Conservation (phyloP, 1,139 yeast genomes). For the Suhomyces chickasaworum region DNA sequence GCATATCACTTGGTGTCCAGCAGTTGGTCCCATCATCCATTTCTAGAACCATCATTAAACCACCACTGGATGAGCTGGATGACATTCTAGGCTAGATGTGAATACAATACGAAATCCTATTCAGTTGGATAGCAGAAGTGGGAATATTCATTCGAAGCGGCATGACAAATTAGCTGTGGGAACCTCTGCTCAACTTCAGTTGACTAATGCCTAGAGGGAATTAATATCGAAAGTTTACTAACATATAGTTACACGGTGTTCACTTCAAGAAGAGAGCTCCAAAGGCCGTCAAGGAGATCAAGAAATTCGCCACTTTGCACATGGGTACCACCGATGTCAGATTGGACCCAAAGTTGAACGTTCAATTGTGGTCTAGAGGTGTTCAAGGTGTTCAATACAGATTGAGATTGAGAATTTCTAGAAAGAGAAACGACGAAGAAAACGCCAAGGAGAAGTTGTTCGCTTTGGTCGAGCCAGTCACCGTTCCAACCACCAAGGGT, state of each 20-base stretch:
- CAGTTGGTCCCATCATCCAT: no score
- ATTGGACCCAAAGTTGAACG: slow-evolving; percentile 98
- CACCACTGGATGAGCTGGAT: background rate
- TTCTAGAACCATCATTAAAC: background rate
- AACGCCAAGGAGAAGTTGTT: slow-evolving; percentile 98
- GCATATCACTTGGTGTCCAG: background rate
- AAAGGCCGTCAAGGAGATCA: slow-evolving; percentile 98
- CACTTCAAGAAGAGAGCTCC: slow-evolving; percentile 99
- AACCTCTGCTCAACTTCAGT: background rate
- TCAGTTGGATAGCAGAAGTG: background rate
- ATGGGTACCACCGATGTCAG: slow-evolving; percentile 99
- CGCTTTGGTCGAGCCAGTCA: slow-evolving; percentile 97
- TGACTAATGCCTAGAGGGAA: background rate
- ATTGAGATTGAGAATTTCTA: slow-evolving; percentile 97
- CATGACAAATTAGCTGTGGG: background rate
- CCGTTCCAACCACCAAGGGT: slow-evolving; percentile 95
- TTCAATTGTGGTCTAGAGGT: slow-evolving; percentile 99
- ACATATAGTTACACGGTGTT: slow-evolving; percentile 87
- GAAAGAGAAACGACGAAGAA: slow-evolving; percentile 99
- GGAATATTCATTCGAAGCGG: background rate
- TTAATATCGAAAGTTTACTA: slow-evolving; percentile 30
- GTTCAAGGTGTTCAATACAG: slow-evolving; percentile 98
- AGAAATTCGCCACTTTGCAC: slow-evolving; percentile 97
- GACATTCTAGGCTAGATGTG: background rate
- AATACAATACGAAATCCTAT: background rate